Percentiles rank a stretch among this genome's conserved stretches.
phyloP scores from a whole-genome alignment of 148 eudicot genomes.

The Beta vulgaris region DNA sequence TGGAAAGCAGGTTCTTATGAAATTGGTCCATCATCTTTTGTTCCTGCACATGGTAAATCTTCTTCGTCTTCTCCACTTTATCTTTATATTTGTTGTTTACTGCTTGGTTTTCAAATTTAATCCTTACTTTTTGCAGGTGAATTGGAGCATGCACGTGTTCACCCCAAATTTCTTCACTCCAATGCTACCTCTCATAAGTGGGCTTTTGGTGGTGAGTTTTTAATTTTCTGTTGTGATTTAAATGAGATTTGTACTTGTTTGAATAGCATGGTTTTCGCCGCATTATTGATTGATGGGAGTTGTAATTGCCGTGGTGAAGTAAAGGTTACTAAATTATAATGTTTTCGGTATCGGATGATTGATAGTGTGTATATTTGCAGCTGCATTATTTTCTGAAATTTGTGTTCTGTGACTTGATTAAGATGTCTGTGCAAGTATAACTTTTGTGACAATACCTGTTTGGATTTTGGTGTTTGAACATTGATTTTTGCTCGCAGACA shows the following conservation, averaged over 20 bases:
- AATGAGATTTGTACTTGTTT: background rate
- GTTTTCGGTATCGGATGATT: background rate
- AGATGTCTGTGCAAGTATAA: background rate
- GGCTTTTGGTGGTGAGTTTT: slow-evolving; percentile 83
- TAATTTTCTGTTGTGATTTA: background rate
- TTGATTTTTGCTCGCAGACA: background rate
- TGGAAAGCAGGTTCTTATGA: slow-evolving; percentile 85
- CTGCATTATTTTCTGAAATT: background rate
- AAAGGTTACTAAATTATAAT: no score
- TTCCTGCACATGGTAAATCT: slow-evolving; percentile 44
- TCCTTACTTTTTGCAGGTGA: slow-evolving; percentile 45
- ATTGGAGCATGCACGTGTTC: slow-evolving; percentile 96
- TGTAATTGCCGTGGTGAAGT: no score
- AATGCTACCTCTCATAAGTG: slow-evolving; percentile 99
- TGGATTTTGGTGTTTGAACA: background rate
- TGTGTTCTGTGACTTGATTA: background rate
- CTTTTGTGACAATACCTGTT: background rate
- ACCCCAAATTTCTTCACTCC: slow-evolving; percentile 96
- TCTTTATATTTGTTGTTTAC: background rate
- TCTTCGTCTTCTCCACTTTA: background rate
- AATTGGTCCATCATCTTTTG: slow-evolving; percentile 44
- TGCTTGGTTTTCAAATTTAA: background rate
- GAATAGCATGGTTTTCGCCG: background rate
- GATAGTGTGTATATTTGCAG: background rate
- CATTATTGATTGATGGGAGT: no score